Base-by-base conservation (phyloP, 2,329 filamentous ascomycete genomes). In the Blumeria hordei region DNA sequence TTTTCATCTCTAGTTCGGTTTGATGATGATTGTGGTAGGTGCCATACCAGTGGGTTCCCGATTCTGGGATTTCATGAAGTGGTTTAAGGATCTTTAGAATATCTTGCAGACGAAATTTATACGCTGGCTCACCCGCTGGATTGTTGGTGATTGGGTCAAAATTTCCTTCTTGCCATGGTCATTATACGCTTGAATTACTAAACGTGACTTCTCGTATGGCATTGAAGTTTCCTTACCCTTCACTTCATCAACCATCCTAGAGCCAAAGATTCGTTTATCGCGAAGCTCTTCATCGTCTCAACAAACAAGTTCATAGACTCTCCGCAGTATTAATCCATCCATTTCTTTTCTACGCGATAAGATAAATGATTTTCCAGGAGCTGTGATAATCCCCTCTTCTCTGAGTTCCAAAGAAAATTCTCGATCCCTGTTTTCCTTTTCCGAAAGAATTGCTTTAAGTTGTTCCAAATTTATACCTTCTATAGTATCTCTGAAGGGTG, bases 1-100 rank as follows among this genome's bases (percentile, higher is more conserved):
- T 34, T 52, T 36, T 21, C 50, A 37, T 52, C 16, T 16, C 1
- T 37, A 52, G 50, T n/a, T 52, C 16, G 36, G 36, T 37, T 21
- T 18, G 4, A 52, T 52, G 50, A 39, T 39, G 34, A 45, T 14
- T 39, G n/a, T 39, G 37, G 37, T 39, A 39, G 10, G 37, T 39
- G 10, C 47, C 28, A 39, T 28, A 55, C 47, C 47, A 52, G 18
- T 53, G 45, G 10, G 44, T 55, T 39, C n/a, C 37, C 6, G 28
- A 28, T 35, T 8, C 6, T 12, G 47, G n/a, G 35, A 34, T 28
- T 28, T 3, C 28, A 51, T 28, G 10, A 14, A 33, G 50, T 3
- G 36, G 44, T 55, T 53, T 55, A 49, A 53, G 45, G 51, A 37
- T 35, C 16, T 39, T 54, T 32, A 54, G 59, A 52, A 32, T 52